Evolutionary conservation across 139 green algal genomes (phyloP).

Genomic region (Chlamydomonas schloesseri): DNA sequence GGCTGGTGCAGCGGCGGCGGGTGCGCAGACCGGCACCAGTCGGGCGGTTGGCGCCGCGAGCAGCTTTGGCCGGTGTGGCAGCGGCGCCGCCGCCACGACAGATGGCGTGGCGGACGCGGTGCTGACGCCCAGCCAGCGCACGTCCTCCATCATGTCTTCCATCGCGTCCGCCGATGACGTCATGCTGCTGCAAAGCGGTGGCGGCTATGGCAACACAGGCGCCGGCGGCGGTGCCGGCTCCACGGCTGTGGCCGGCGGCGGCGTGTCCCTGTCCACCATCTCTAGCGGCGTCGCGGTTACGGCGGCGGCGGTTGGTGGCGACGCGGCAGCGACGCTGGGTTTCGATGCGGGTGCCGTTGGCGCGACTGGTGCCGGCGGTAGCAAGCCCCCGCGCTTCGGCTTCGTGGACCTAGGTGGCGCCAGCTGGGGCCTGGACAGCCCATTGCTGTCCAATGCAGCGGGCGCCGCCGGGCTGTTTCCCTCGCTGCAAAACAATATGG

Average conservation of each 20-base stretch:
- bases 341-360: not conserved
- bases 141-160: constrained; percentile 22
- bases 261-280: not conserved
- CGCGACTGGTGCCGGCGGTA: not conserved
- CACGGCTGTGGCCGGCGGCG: not conserved
- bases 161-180: constrained; percentile 34
- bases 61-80: not conserved
- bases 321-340: not conserved
- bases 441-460: not conserved
- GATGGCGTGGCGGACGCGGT: not conserved
- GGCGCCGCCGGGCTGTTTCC: not conserved
- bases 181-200: constrained; percentile 1
- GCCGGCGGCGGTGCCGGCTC: not conserved
- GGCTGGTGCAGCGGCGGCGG: no score
- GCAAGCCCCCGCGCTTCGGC: constrained; percentile 38
- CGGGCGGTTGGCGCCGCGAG: not conserved
- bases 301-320: not conserved
- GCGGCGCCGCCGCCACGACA: not conserved
- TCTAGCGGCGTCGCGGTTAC: not conserved
- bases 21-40: no score
- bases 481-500: constrained; percentile 4
- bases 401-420: constrained; percentile 46
- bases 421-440: constrained; percentile 43
- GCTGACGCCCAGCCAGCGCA: constrained; percentile 19
- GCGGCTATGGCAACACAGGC: not conserved